Evolutionary conservation across 495 filamentous ascomycete species (phyloP), one percentile per base, ranked within the genome.

Genomic region (Penicillium lagena): DNA sequence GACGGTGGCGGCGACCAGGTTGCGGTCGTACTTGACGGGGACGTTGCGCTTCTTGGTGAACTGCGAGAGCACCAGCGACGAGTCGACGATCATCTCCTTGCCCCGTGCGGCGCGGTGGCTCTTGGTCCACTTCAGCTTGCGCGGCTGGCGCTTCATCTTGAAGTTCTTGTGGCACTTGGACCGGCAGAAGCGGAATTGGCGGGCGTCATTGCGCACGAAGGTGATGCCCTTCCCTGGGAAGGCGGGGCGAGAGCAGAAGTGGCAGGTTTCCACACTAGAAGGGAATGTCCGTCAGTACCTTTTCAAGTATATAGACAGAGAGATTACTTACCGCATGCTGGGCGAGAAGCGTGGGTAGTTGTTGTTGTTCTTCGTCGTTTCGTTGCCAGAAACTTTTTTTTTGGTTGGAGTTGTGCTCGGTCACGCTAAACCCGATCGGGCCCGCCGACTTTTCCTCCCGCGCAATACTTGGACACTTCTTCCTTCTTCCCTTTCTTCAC

Each of bases 161-260:
- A 96, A 96, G 75, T 94, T 94, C 73, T 90, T 88, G 70, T 95
- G 89, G 75, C 90, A 96, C 76, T 96, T 96, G 47, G 76, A 82
- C 35, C 89, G 77, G 75, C 89, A 95, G 77, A 82, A 82, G 37
- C 64, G 54, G 50, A 68, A 70, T 47, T 72, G 68, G 56, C 75
- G 75, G 52, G 86, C 87, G 64, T 95, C 88, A 61, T 90, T 90
- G 55, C 84, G 79, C 46, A 87, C 81, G 59, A 89, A 88, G 49
- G 85, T 89, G 56, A 96, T 96, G 50, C 91, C 87, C 64, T 93
- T 91, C 59, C 79, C 79, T 33, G 90, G 90, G 70, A 93, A 95
- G 65, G 81, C 78, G 29, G 90, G 90, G 58, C 63, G 59, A 73
- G 84, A 88, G 72, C 90, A 96, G 72, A 95, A 94, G 61, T 89